Base-by-base conservation (phyloP, 192 early-diverging fungal genomes). In the Coemansia sp. region DNA sequence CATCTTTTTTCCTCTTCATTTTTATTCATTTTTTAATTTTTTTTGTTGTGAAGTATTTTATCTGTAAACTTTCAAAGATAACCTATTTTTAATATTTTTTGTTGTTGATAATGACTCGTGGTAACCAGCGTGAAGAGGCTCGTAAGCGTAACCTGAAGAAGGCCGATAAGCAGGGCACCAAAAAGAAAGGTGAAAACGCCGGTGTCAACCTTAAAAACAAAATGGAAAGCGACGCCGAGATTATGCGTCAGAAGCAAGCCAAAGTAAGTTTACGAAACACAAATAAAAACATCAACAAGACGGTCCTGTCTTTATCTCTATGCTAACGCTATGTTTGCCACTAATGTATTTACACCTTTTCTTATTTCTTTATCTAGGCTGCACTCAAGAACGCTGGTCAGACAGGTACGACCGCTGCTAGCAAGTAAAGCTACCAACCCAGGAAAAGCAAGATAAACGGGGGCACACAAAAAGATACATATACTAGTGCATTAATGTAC, bases 61-160 rank as follows among this genome's bases (percentile, higher is more conserved):
- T 20, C 18, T 6, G 14, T 40, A 65, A 10, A 56, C 4, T 38
- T 59, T 34, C 29, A 7, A 33, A 5, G 22, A 30, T 20, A 18
- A 17, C 18, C 25, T 34, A n/a, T 14, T 38, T 58, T 7, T 57
- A 36, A n/a, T 12, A 12, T 48, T 20, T 30, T 14, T 38, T 58
- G 2, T 48, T 28, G 17, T 17, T 16, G 51, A 72, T 34, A 68
- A 84, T 84, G 83, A 69, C 83, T 38, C 78, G 84, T 56, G 84
- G 84, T 50, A 85, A 85, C 59, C 84, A 85, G 75, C 80, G 84
- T 55, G 84, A 85, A 18, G 58, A 80, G 49, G 84, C 80, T 28
- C 84, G 84, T 36, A 58, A 70, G 56, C 61, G 64, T 30, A 68
- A 69, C 71, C 67, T 64, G 40, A 85, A 85, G 76, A 82, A 80